Evolutionary conservation across 1,284 basidiomycete species (phyloP).

Genomic region (Ceratobasidium sp.): DNA sequence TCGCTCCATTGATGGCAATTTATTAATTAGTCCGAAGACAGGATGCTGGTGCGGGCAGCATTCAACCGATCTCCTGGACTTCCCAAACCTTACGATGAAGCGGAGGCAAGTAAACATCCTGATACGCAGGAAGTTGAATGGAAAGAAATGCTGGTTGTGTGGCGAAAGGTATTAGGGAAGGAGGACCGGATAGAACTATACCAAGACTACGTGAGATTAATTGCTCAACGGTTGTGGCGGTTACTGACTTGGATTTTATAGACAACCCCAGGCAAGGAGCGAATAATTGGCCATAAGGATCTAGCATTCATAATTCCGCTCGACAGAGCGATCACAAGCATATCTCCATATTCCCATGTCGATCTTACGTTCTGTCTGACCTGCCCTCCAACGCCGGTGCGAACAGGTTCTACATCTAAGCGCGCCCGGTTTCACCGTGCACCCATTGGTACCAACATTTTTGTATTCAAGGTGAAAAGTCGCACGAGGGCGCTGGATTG

Average conservation of each 20-base stretch:
- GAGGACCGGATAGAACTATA: slow-evolving; percentile 82
- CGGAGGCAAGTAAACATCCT: slow-evolving; percentile 64
- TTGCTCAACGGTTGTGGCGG: not conserved
- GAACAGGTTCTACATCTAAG: slow-evolving; percentile 54
- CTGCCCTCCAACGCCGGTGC: slow-evolving; percentile 69
- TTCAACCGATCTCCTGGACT: slow-evolving; percentile 71
- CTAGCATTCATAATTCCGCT: slow-evolving; percentile 80
- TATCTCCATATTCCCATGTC: slow-evolving; percentile 85
- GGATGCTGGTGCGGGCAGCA: slow-evolving; percentile 84
- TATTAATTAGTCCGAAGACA: slow-evolving; percentile 65
- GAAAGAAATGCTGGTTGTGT: slow-evolving; percentile 84
- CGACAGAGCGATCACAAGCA: slow-evolving; percentile 67
- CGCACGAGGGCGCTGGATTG: slow-evolving; percentile 83
- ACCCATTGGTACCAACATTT: slow-evolving; percentile 76
- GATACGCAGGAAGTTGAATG: slow-evolving; percentile 77
- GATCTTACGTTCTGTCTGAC: slow-evolving; percentile 81
- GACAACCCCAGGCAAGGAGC: slow-evolving; percentile 74
- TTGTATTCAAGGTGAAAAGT: slow-evolving; percentile 81
- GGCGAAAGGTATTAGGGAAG: slow-evolving; percentile 62
- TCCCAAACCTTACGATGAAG: slow-evolving; percentile 74
- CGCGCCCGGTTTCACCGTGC: slow-evolving; percentile 63
- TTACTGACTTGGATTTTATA: slow-evolving; percentile 54
- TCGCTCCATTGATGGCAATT: not conserved
- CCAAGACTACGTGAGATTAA: slow-evolving; percentile 75
- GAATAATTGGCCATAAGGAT: slow-evolving; percentile 74